Conservation (phyloP, 371 early-diverging fungal genomes). For the Apophysomyces trapeziformis region DNA sequence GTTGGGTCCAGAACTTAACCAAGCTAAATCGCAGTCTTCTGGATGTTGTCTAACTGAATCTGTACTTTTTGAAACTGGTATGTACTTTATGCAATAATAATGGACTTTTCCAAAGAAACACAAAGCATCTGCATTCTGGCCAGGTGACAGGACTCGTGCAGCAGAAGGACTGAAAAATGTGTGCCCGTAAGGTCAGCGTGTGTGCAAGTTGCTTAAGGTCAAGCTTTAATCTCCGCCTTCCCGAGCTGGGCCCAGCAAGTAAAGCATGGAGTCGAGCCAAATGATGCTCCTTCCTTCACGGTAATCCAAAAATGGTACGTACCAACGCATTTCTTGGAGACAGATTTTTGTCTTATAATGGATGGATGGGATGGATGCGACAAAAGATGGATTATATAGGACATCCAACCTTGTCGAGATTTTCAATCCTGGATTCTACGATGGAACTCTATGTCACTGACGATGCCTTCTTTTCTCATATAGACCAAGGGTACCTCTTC, state of each 20-base stretch:
- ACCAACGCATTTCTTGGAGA: not conserved
- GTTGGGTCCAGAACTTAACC: too few relatives aligned
- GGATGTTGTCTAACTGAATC: too few relatives aligned
- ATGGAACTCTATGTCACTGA: not conserved
- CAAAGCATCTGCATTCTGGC: too few relatives aligned
- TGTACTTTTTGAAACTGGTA: too few relatives aligned
- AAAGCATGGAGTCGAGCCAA: not conserved
- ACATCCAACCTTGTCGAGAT: not conserved
- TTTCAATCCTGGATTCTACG: not conserved
- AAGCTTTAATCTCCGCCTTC: constrained; percentile 4
- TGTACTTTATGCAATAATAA: too few relatives aligned
- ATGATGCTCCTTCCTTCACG: constrained; percentile 9
- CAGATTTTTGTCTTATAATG: not conserved
- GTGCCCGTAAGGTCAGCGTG: too few relatives aligned
- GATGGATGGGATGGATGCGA: not conserved
- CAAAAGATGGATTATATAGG: not conserved
- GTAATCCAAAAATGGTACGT: constrained; percentile 10
- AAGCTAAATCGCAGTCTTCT: too few relatives aligned
- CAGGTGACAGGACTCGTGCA: too few relatives aligned
- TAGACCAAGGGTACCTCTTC: constrained; percentile 99
- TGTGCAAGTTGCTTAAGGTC: not conserved
- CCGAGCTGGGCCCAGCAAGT: constrained; percentile 2
- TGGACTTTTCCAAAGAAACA: too few relatives aligned
- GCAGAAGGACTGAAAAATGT: too few relatives aligned
- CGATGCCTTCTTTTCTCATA: not conserved